Percentiles rank a stretch among this genome's conserved stretches.
phyloP scores from a whole-genome alignment of 257 asterid genomes.

The Fraxinus anomala region DNA sequence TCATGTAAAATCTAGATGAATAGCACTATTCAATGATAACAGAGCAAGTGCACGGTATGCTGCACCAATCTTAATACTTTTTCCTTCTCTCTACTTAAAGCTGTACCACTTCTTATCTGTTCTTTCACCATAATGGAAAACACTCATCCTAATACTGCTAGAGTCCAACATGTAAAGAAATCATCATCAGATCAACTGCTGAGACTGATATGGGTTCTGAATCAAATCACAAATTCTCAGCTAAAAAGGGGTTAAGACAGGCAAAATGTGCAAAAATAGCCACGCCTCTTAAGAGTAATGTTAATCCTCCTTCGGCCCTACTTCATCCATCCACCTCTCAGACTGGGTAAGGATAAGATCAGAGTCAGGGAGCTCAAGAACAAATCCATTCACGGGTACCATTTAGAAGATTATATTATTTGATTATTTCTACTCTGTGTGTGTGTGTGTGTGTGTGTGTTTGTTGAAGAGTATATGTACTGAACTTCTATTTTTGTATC shows the following conservation, averaged over 20 bases:
- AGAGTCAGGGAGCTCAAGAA: constrained; percentile 61
- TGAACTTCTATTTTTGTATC: not conserved
- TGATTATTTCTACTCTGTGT: no score
- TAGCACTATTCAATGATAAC: no score
- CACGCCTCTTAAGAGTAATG: not conserved
- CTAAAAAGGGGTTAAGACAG: constrained; percentile 43
- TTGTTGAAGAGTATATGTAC: not conserved
- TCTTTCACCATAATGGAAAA: constrained; percentile 36
- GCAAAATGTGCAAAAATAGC: constrained; percentile 49
- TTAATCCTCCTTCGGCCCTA: constrained; percentile 33
- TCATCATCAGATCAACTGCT: constrained; percentile 78
- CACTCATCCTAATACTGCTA: constrained; percentile 29
- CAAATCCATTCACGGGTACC: constrained; percentile 49
- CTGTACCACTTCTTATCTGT: not conserved
- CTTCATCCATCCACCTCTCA: constrained; percentile 41
- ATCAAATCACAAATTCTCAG: constrained; percentile 28
- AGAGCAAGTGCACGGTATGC: no score
- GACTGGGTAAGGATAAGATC: constrained; percentile 47
- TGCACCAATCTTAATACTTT: no score
- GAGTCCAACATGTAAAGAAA: constrained; percentile 68
- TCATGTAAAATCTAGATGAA: no score
- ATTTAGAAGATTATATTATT: constrained; percentile 26
- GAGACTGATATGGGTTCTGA: constrained; percentile 60
- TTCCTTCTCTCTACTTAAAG: no score
- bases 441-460: no score